Base-by-base conservation (phyloP, 192 early-diverging fungal species). In the Coemansia interrupta region DNA sequence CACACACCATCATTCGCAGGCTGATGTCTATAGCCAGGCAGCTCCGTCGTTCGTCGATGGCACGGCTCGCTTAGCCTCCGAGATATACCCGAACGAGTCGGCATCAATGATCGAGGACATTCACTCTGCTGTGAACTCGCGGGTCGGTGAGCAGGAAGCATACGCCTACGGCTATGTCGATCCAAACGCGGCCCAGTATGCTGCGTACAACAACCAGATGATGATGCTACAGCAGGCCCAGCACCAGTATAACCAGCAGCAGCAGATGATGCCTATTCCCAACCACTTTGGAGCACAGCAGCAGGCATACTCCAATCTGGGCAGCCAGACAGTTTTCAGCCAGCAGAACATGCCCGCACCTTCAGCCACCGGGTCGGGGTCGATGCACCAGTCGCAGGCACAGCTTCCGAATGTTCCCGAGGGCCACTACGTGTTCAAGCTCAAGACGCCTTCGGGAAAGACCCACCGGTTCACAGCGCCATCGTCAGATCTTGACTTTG, bases 401-500 rank as follows among this genome's bases (percentile, higher is more conserved):
- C 74, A 70, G 41, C 66, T 70, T 39, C 50, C 56, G 8, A 52
- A 60, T 10, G 28, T 61, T 22, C 69, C 74, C 26, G 80, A 81
- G 20, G 80, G 80, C 56, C 73, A 73, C 36, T 81, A 64, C 40
- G 53, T 63, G 51, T 92, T 92, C 78, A 92, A 92, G 78, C 89
- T 92, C 73, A 90, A 86, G 62, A 83, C 86, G 2, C 81, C 81
- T 13, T 79, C 80, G 32, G 86, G 86, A 45, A 89, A 87, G 63
- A 86, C 85, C 3, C 90, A 93, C 60, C 85, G 90, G 23, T 84
- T 93, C 55, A 85, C 85, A 5, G 81, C 84, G 3, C 79, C 81
- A 3, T 69, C 77, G 42, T 78, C 66, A 17, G 83, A 82, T 43
- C 72, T 84, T 23, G 73, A 72, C 22, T 56, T 56, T 18, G 81